Percentiles rank a stretch among this genome's conserved stretches.
Conservation (phyloP, 2,329 filamentous ascomycete genomes). For the Dryadomyces sulphureus region DNA sequence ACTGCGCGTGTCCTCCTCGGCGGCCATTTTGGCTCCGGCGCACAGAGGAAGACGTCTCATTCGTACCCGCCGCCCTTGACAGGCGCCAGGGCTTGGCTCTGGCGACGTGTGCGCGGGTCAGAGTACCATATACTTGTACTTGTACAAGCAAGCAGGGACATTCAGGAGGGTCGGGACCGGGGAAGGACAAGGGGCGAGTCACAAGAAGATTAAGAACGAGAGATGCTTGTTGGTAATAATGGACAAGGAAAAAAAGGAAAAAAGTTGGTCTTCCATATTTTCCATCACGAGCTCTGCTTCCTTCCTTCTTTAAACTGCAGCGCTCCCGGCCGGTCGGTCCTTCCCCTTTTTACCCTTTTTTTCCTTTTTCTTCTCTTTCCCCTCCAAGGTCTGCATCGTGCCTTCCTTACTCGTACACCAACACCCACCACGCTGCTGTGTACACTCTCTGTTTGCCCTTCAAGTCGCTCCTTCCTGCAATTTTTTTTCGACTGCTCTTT, state of each 20-base stretch:
- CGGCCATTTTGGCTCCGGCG: no score
- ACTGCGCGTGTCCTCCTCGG: no score
- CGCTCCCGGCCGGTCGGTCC: background rate
- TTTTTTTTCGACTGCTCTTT: background rate
- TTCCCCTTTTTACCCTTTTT: background rate
- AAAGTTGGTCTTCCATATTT: no score
- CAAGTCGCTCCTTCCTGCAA: background rate
- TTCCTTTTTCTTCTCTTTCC: background rate
- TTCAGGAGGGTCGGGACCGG: background rate
- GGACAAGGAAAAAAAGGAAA: background rate
- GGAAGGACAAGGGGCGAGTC: background rate
- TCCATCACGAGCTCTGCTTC: no score
- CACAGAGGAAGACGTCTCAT: no score
- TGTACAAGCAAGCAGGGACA: no score
- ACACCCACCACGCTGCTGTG: background rate
- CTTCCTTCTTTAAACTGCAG: slow-evolving; percentile 1
- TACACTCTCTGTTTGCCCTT: background rate
- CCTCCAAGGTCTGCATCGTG: background rate
- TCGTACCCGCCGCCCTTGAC: no score
- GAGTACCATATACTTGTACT: no score
- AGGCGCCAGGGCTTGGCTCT: no score
- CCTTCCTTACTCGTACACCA: background rate
- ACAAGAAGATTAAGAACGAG: no score
- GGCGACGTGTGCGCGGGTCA: no score
- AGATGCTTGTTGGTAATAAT: no score